These are phyloP conservation scores for Termitomyces sp. DNA, from an alignment of 768 basidiomycete genomes.

Conservation along the genomic window DNA sequence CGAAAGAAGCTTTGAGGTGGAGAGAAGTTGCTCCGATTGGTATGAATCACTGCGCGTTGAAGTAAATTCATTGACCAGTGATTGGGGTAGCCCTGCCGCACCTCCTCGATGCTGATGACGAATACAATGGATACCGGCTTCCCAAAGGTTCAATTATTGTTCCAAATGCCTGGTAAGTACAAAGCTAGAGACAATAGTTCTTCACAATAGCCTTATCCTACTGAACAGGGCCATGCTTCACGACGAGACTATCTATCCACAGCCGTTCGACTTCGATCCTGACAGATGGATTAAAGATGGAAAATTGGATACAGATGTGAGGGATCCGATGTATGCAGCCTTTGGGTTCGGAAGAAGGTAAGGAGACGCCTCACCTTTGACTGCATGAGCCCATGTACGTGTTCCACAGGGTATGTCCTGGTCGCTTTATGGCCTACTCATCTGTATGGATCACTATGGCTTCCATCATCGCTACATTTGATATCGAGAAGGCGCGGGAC, in stretches of 20 bases:
- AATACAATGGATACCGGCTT: conserved; percentile 25
- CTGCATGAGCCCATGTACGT: too few species aligned
- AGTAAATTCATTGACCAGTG: neutral
- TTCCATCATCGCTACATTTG: conserved; percentile 24
- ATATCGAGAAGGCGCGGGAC: conserved; percentile 15
- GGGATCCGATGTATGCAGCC: conserved; percentile 8
- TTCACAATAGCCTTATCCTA: too few species aligned
- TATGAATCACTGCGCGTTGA: neutral
- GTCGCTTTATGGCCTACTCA: conserved; percentile 25
- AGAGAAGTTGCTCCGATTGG: conserved; percentile 21
- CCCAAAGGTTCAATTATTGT: too few species aligned
- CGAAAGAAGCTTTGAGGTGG: conserved; percentile 30
- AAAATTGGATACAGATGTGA: conserved; percentile 7
- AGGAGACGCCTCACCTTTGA: neutral
- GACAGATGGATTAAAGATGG: conserved; percentile 30
- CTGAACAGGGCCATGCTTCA: conserved; percentile 29
- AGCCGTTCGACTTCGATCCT: conserved; percentile 28
- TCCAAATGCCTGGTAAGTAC: too few species aligned
- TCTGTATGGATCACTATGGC: conserved; percentile 26
- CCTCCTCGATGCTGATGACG: conserved; percentile 23
- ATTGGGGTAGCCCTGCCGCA: conserved; percentile 30
- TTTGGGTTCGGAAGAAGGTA: conserved; percentile 21
- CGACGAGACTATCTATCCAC: conserved; percentile 26
- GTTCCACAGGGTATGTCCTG: conserved; percentile 26
- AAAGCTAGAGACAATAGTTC: too few species aligned